Evolutionary conservation across 371 early-diverging fungal genomes (phyloP).

Genomic region (Rhizopus microsporus): DNA sequence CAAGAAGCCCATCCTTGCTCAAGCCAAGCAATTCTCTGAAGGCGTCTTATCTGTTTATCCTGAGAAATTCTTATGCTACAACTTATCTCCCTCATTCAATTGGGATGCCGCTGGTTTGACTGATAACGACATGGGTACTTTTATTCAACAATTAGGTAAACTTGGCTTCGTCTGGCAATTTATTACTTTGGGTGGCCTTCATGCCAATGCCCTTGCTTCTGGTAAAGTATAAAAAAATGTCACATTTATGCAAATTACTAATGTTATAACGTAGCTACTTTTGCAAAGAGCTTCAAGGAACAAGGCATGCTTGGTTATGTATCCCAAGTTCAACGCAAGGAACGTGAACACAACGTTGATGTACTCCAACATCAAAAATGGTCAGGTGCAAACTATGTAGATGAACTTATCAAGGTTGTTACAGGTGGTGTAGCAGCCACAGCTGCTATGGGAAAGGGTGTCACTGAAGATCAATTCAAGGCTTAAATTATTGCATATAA

Average conservation of each 20-base stretch:
- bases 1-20: slow-evolving; percentile 87
- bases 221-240: slow-evolving; percentile 9
- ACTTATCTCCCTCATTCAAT: slow-evolving; percentile 98
- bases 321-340: slow-evolving; percentile 91
- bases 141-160: slow-evolving; percentile 79
- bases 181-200: slow-evolving; percentile 97
- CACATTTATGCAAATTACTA: too few species aligned
- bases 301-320: slow-evolving; percentile 97
- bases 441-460: slow-evolving; percentile 97
- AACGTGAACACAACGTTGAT: slow-evolving; percentile 89
- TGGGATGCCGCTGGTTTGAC: slow-evolving; percentile 94
- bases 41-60: slow-evolving; percentile 75
- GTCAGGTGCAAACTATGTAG: slow-evolving; percentile 97
- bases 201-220: slow-evolving; percentile 82
- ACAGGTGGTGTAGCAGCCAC: slow-evolving; percentile 94
- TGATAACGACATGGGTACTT: slow-evolving; percentile 88
- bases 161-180: slow-evolving; percentile 99
- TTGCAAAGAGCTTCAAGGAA: slow-evolving; percentile 89
- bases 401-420: slow-evolving; percentile 90
- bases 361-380: slow-evolving; percentile 96
- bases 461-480: slow-evolving; percentile 82
- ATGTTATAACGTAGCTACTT: slow-evolving; percentile 57
- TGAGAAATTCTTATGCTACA: slow-evolving; percentile 84
- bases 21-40: slow-evolving; percentile 90
- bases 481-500: background rate